A percentile compares a stretch with the other conserved stretches of the same genome.
Conservation (phyloP, 148 eudicot species). For the Vaccinium myrtillus region DNA sequence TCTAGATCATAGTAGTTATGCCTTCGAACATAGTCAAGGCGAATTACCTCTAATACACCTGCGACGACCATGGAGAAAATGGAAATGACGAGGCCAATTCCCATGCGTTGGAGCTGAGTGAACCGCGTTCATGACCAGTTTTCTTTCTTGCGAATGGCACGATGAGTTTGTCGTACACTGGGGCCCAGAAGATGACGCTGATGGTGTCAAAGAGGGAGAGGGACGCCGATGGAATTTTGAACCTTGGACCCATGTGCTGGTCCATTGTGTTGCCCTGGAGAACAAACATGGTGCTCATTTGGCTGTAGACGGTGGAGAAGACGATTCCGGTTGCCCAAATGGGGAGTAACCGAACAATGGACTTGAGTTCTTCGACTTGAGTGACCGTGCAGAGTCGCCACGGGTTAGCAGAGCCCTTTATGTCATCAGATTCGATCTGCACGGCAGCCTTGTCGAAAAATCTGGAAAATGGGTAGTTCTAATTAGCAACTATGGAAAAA, state of each 20-base stretch:
- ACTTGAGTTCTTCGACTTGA: conserved; percentile 65
- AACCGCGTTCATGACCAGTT: conserved; percentile 53
- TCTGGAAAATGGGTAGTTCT: conserved; percentile 24
- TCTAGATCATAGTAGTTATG: conserved; percentile 21
- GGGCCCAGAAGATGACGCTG: conserved; percentile 51
- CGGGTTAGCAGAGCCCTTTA: conserved; percentile 20
- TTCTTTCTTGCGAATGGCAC: conserved; percentile 35
- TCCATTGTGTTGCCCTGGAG: conserved; percentile 61
- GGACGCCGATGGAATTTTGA: conserved; percentile 59
- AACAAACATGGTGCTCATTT: conserved; percentile 53
- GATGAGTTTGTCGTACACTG: conserved; percentile 44
- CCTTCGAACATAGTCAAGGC: conserved; percentile 28
- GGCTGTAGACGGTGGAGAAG: conserved; percentile 42
- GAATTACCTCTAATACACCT: conserved; percentile 34
- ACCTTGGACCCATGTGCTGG: conserved; percentile 40
- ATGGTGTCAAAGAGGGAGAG: conserved; percentile 44
- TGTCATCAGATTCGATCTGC: conserved; percentile 27
- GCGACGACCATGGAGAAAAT: conserved; percentile 45
- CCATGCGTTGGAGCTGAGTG: conserved; percentile 57
- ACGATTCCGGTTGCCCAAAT: conserved; percentile 51
- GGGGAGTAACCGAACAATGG: conserved; percentile 50
- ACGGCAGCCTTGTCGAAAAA: conserved; percentile 65
- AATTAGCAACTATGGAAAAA: conserved; percentile 3
- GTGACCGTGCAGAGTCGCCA: conserved; percentile 66
- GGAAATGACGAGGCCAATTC: conserved; percentile 50